Percentiles rank a stretch among this genome's conserved stretches.
Conservation (phyloP, 441 rosid species). For the Sinapis alba region DNA sequence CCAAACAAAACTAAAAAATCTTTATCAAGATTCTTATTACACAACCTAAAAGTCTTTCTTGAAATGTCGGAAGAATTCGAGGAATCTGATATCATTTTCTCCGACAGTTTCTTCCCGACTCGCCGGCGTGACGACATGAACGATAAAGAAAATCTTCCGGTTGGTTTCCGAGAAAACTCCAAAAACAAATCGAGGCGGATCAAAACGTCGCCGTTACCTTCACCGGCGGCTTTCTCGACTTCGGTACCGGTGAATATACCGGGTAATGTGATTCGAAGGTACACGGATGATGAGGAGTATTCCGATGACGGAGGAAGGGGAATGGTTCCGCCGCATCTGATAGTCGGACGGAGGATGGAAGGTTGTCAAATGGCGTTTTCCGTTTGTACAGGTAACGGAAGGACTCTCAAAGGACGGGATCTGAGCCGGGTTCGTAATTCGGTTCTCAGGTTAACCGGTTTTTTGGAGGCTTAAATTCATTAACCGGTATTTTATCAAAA, state of each 20-base stretch:
- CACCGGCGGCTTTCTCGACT: slow-evolving; percentile 22
- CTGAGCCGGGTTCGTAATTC: slow-evolving; percentile 81
- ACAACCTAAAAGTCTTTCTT: neutral
- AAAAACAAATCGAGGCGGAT: slow-evolving; percentile 4
- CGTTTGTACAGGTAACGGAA: slow-evolving; percentile 77
- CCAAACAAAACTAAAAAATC: neutral
- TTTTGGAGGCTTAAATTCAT: slow-evolving; percentile 52
- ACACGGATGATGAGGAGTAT: slow-evolving; percentile 35
- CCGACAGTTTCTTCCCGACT: slow-evolving; percentile 37
- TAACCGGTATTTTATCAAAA: neutral
- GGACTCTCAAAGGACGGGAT: slow-evolving; percentile 84
- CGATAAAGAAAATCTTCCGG: slow-evolving; percentile 31
- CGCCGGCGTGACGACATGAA: slow-evolving; percentile 4
- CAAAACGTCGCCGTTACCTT: slow-evolving; percentile 36
- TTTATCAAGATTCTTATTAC: neutral
- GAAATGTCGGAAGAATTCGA: slow-evolving; percentile 74
- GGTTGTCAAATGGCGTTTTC: slow-evolving; percentile 76
- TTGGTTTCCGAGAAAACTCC: slow-evolving; percentile 9
- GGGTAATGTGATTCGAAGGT: slow-evolving; percentile 21
- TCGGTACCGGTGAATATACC: slow-evolving; percentile 63
- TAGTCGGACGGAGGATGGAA: slow-evolving; percentile 53
- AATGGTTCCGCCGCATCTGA: slow-evolving; percentile 79
- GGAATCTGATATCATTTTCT: slow-evolving; percentile 74
- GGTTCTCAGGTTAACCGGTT: slow-evolving; percentile 81
- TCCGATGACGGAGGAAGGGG: slow-evolving; percentile 40